These are phyloP conservation scores for Aurifilum marmelostoma DNA, from an alignment of 2,329 filamentous ascomycete species.

Conservation along the genomic window DNA sequence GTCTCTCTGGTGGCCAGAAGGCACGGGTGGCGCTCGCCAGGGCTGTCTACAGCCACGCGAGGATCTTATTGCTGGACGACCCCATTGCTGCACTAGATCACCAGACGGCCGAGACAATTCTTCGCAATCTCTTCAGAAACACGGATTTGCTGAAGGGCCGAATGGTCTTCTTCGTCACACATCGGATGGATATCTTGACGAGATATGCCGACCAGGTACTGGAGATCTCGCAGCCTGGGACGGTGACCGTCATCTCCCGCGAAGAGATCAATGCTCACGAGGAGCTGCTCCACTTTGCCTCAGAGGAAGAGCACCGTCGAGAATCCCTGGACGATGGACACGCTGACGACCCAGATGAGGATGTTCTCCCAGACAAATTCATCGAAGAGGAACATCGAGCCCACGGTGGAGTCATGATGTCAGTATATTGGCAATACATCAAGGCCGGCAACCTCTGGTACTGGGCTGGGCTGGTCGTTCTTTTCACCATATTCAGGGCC, in stretches of 20 bases:
- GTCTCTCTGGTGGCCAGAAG: conserved; percentile 66
- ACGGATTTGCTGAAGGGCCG: conserved; percentile 53
- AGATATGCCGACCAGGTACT: conserved; percentile 75
- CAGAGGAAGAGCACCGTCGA: conserved; percentile 44
- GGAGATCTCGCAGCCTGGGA: conserved; percentile 60
- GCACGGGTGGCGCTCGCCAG: conserved; percentile 66
- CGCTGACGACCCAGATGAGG: conserved; percentile 36
- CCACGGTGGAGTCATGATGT: conserved; percentile 73
- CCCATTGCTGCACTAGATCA: conserved; percentile 67
- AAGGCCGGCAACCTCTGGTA: conserved; percentile 75
- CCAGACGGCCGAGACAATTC: conserved; percentile 61
- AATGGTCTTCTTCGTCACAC: conserved; percentile 79
- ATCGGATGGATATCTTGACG: conserved; percentile 76
- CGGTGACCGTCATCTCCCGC: conserved; percentile 29
- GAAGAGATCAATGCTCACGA: conserved; percentile 44
- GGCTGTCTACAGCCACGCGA: conserved; percentile 61
- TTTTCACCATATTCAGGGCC: conserved; percentile 66
- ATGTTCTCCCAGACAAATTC: conserved; percentile 61
- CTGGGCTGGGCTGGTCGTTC: conserved; percentile 68
- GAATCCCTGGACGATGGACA: conserved; percentile 28
- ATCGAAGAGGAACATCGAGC: conserved; percentile 77
- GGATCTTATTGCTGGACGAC: conserved; percentile 64
- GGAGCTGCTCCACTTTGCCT: conserved; percentile 41
- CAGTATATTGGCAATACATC: conserved; percentile 84
- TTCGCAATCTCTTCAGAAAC: conserved; percentile 60